phyloP scores from a whole-genome alignment of 495 filamentous ascomycete species.

The Trichoderma virens region DNA sequence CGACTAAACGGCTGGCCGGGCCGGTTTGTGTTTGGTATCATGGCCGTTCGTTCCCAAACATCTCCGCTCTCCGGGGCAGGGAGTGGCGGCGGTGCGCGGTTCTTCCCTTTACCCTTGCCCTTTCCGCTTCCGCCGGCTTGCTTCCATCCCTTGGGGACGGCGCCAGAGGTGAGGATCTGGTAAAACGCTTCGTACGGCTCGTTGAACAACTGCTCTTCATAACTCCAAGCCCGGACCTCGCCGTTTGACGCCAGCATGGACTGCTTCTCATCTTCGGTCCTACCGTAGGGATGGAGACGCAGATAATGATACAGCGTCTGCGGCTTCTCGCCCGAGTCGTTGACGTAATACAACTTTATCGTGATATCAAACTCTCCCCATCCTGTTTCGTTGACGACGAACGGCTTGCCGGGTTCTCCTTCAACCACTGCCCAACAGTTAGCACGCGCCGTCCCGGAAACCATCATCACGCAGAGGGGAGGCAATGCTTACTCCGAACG shows the following conservation, averaged over 20 bases:
- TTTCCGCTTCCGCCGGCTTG: conserved; percentile 35
- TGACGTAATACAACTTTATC: conserved; percentile 83
- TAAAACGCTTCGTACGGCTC: conserved; percentile 89
- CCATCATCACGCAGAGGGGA: background rate
- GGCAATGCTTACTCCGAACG: conserved; percentile 52
- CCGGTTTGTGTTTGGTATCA: conserved; percentile 57
- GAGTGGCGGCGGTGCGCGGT: conserved; percentile 6
- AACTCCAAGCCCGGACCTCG: conserved; percentile 63
- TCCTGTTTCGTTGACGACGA: conserved; percentile 82
- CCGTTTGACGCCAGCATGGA: conserved; percentile 52
- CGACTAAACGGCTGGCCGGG: conserved; percentile 65
- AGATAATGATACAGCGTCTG: conserved; percentile 86
- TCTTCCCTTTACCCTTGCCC: conserved; percentile 27
- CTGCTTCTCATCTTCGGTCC: conserved; percentile 64
- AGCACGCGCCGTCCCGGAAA: background rate
- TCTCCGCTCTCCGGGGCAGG: conserved; percentile 32
- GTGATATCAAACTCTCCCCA: conserved; percentile 98
- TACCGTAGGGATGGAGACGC: conserved; percentile 82
- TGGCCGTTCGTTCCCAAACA: conserved; percentile 54
- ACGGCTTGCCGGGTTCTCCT: conserved; percentile 63
- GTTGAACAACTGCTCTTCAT: conserved; percentile 93
- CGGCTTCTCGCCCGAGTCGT: conserved; percentile 79
- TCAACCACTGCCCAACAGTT: conserved; percentile 32
- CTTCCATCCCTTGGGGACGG: conserved; percentile 27
- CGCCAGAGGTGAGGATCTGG: conserved; percentile 65